phyloP scores from a whole-genome alignment of 2,329 filamentous ascomycete genomes.

The Pyrenophora graminea region DNA sequence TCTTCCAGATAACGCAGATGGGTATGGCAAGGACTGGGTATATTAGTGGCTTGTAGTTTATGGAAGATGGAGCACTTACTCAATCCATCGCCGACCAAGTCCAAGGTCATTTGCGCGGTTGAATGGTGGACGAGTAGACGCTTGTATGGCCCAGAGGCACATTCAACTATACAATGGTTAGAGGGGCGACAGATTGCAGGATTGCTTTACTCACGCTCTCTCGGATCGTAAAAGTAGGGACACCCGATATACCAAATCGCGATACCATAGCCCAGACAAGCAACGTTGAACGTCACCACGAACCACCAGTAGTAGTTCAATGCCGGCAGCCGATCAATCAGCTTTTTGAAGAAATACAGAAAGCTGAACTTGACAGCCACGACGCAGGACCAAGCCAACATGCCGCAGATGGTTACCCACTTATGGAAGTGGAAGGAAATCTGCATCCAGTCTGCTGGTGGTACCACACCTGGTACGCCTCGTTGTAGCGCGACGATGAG shows the following conservation, averaged over 20 bases:
- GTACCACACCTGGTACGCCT: neutral
- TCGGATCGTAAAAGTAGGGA: neutral
- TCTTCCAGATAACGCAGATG: constrained; percentile 5
- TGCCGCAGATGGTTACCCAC: neutral
- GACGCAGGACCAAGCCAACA: neutral
- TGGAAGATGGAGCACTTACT: neutral
- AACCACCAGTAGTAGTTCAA: neutral
- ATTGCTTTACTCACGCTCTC: neutral
- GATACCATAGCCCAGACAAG: neutral
- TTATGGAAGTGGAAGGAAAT: constrained; percentile 4
- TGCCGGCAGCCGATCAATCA: neutral
- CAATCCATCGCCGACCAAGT: constrained; percentile 2
- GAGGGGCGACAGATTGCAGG: neutral
- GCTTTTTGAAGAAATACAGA: neutral
- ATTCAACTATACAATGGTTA: neutral
- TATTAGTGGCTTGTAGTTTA: neutral
- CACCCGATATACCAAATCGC: neutral
- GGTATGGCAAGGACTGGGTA: constrained; percentile 9
- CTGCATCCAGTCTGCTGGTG: neutral
- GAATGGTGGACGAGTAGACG: neutral
- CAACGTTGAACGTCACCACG: neutral
- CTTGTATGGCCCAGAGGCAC: neutral
- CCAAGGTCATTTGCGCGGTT: neutral
- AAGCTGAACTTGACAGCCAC: constrained; percentile 1
- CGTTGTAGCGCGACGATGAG: neutral